Conservation (phyloP, 371 early-diverging fungal species). For the Rhizopus delemar region DNA sequence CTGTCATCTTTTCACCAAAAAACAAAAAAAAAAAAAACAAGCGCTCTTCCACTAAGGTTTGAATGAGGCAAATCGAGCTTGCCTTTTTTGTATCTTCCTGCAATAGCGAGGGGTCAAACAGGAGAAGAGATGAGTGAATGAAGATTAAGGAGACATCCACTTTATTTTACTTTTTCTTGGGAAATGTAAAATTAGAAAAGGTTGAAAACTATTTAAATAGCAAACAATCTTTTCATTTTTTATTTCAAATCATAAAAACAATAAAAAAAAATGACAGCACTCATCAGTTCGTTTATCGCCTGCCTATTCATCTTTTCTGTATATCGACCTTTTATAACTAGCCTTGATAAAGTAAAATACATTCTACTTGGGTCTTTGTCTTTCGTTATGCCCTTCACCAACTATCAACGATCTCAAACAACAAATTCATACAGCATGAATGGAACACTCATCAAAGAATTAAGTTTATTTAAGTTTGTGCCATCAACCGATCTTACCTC, state of each 20-base stretch:
- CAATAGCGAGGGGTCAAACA: conserved; percentile 11
- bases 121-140: conserved; percentile 17
- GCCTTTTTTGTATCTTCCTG: background rate
- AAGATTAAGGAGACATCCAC: too few species aligned
- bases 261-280: conserved; percentile 20
- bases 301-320: conserved; percentile 31
- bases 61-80: too few species aligned
- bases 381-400: conserved; percentile 36
- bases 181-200: too few species aligned
- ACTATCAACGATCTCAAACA: conserved; percentile 34
- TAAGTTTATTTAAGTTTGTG: background rate
- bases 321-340: conserved; percentile 44
- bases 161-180: background rate
- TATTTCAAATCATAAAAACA: background rate
- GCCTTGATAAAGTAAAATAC: conserved; percentile 41
- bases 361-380: conserved; percentile 33
- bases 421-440: conserved; percentile 15
- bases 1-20: too few species aligned
- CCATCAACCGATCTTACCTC: conserved; percentile 17
- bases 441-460: conserved; percentile 5
- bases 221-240: background rate
- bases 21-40: too few species aligned
- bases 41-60: too few species aligned
- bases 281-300: conserved; percentile 39
- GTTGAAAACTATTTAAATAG: background rate